phyloP scores from a whole-genome alignment of 305 asterid species.

The Fraxinus dipetala region DNA sequence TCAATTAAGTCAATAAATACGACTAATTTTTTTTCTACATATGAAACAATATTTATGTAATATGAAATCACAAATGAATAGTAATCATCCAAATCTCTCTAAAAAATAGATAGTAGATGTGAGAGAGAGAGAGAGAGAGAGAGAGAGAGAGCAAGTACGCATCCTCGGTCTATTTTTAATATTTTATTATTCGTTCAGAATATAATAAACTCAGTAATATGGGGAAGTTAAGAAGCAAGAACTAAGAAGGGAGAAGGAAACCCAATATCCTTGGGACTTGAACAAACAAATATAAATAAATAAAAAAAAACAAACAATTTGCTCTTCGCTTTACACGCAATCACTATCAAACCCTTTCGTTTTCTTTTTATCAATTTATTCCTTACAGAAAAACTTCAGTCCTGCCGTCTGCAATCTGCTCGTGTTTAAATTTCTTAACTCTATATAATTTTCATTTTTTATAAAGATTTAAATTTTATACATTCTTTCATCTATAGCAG shows the following conservation, averaged over 20 bases:
- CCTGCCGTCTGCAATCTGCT: background rate
- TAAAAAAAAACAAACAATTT: background rate
- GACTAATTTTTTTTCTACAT: too few relatives aligned
- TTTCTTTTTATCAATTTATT: background rate
- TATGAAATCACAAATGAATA: too few relatives aligned
- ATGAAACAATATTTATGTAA: too few relatives aligned
- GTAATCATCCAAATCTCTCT: too few relatives aligned
- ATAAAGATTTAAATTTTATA: slow-evolving; percentile 14
- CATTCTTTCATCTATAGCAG: slow-evolving; percentile 24
- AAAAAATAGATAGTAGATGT: too few relatives aligned
- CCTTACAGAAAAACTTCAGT: background rate
- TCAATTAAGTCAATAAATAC: too few relatives aligned
- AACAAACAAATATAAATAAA: background rate
- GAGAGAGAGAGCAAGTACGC: background rate
- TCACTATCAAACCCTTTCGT: background rate
- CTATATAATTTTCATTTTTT: slow-evolving; percentile 19
- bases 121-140: too few relatives aligned
- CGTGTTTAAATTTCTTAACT: background rate
- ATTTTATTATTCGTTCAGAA: background rate
- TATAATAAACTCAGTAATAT: background rate
- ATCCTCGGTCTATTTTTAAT: background rate
- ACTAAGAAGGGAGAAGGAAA: background rate
- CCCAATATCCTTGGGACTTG: background rate
- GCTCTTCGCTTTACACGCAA: background rate
- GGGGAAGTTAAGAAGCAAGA: background rate